Evolutionary conservation across 2,329 filamentous ascomycete genomes (phyloP).

Genomic region (Colletotrichum shisoi): DNA sequence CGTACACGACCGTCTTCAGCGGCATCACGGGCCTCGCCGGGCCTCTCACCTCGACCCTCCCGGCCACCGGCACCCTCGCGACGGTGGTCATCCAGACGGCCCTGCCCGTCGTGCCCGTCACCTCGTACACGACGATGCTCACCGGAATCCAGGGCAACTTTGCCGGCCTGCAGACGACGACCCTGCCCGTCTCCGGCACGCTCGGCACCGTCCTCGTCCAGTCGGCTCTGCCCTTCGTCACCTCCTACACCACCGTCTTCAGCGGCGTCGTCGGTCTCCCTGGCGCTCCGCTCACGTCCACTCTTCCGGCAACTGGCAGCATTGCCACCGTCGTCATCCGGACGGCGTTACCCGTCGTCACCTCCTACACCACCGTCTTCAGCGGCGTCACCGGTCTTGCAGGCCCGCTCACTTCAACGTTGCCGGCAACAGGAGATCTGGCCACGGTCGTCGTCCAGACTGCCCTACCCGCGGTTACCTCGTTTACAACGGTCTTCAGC

Average conservation of each 20-base stretch:
- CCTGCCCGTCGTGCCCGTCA: background rate
- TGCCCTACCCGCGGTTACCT: background rate
- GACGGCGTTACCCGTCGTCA: background rate
- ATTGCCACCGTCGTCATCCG: background rate
- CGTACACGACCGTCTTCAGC: background rate
- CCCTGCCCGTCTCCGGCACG: background rate
- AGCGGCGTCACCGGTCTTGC: background rate
- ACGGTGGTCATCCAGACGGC: slow-evolving; percentile 6
- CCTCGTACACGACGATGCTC: slow-evolving; percentile 19
- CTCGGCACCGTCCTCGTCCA: slow-evolving; percentile 5
- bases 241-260: slow-evolving; percentile 1
- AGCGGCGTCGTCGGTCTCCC: background rate
- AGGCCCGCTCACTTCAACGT: background rate
- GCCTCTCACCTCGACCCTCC: background rate
- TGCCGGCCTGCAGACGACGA: background rate
- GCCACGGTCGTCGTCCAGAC: background rate
- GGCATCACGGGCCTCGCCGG: background rate
- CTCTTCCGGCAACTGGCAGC: background rate
- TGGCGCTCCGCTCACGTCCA: background rate
- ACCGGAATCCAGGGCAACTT: slow-evolving; percentile 17
- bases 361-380: background rate
- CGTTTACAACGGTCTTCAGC: background rate
- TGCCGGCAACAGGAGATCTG: background rate
- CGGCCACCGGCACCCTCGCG: background rate
- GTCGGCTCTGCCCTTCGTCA: background rate